Evolutionary conservation across 2,329 filamentous ascomycete species (phyloP).

Genomic region (Acephala macrosclerotiorum): DNA sequence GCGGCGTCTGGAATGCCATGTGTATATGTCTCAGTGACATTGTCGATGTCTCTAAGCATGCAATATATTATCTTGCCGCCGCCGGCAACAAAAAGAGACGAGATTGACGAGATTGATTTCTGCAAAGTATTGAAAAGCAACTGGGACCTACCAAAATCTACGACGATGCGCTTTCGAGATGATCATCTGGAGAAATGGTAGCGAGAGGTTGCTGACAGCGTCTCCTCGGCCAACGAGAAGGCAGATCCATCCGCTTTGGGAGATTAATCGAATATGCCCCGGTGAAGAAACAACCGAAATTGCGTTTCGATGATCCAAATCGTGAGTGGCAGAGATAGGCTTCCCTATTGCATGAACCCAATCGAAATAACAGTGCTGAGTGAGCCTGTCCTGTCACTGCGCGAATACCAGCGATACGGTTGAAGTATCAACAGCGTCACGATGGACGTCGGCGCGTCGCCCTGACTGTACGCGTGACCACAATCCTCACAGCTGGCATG

Average conservation of each 20-base stretch:
- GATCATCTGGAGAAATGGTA: no score
- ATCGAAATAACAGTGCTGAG: not conserved
- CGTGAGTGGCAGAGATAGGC: not conserved
- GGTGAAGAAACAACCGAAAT: not conserved
- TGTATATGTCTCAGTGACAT: constrained; percentile 6
- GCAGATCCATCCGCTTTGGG: constrained; percentile 29
- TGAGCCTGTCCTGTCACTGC: constrained; percentile 5
- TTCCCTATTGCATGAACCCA: not conserved
- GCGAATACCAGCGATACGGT: not conserved
- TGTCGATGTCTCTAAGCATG: not conserved
- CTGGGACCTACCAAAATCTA: not conserved
- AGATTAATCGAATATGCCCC: no score
- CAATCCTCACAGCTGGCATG: not conserved
- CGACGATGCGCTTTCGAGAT: not conserved
- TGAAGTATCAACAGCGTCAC: not conserved
- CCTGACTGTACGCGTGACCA: not conserved
- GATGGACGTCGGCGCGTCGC: constrained; percentile 1
- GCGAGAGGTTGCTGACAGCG: no score
- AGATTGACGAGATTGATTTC: not conserved
- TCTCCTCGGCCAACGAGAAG: constrained; percentile 22
- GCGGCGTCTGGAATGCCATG: constrained; percentile 4
- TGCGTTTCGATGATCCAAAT: constrained; percentile 2
- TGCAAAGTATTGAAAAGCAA: not conserved
- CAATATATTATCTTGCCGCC: constrained; percentile 6
- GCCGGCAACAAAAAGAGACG: not conserved